These are phyloP conservation scores for Aphanomyces cochlioides DNA, from an alignment of 352 stramenopile species.

Conservation along the genomic window DNA sequence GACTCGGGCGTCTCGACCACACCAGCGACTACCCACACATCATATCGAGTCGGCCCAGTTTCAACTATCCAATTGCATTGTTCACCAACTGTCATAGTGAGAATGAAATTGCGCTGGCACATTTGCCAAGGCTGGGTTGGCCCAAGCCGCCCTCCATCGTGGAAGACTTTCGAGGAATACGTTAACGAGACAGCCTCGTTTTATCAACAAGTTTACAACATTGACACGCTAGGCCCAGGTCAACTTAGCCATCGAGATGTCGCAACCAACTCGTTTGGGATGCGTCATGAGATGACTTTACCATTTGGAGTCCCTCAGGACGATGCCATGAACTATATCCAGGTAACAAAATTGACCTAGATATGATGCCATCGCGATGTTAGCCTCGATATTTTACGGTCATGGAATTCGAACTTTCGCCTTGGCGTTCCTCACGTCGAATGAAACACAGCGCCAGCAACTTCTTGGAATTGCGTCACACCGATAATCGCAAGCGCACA, in stretches of 20 bases:
- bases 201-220: no score
- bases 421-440: background rate
- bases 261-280: background rate
- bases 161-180: no score
- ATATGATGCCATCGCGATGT: background rate
- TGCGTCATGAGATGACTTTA: no score
- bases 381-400: background rate
- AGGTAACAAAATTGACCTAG: background rate
- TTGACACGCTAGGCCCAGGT: no score
- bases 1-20: background rate
- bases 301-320: no score
- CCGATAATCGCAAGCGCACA: background rate
- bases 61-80: no score
- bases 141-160: no score
- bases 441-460: background rate
- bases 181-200: no score
- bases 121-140: background rate
- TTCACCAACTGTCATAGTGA: background rate
- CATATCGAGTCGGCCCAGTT: background rate
- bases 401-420: background rate
- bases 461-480: slow-evolving; percentile 2
- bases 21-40: background rate
- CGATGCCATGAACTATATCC: no score
- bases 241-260: background rate
- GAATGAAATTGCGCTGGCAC: background rate